These are phyloP conservation scores for Geosmithia putterillii DNA, from an alignment of 2,329 filamentous ascomycete genomes.

Conservation along the genomic window DNA sequence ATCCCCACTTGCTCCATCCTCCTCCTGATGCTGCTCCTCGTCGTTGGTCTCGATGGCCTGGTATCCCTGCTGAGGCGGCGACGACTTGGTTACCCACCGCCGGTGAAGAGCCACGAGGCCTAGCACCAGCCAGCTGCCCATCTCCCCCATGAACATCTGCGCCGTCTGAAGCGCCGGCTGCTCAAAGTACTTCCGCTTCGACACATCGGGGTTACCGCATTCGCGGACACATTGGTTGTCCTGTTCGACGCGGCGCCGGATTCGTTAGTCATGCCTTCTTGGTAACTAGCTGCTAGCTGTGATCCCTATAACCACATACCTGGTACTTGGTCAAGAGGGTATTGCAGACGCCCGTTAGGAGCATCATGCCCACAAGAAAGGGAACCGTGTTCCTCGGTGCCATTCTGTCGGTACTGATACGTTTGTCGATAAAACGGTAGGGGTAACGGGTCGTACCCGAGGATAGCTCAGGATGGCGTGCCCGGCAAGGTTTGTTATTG, in stretches of 20 bases:
- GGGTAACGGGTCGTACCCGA: not conserved
- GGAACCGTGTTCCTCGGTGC: constrained; percentile 61
- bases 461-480: not conserved
- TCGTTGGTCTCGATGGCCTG: constrained; percentile 44
- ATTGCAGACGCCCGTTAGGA: constrained; percentile 91
- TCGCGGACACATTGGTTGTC: constrained; percentile 95
- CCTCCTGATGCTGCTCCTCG: constrained; percentile 12
- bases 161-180: constrained; percentile 93
- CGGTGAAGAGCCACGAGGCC: constrained; percentile 55
- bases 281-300: too few species aligned
- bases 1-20: too few species aligned
- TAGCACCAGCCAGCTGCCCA: constrained; percentile 90
- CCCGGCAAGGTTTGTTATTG: not conserved
- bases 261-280: not conserved
- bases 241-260: constrained; percentile 23
- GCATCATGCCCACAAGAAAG: constrained; percentile 89
- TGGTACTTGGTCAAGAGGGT: constrained; percentile 96
- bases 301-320: too few species aligned
- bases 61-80: constrained; percentile 44
- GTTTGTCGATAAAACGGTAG: not conserved
- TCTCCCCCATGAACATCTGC: constrained; percentile 97
- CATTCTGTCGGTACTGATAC: constrained; percentile 35
- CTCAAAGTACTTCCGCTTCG: constrained; percentile 65
- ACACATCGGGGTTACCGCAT: constrained; percentile 60
- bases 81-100: constrained; percentile 34